These are phyloP conservation scores for Paramecium biaurelia DNA, from an alignment of 73 alveolate species.

Conservation along the genomic window DNA sequence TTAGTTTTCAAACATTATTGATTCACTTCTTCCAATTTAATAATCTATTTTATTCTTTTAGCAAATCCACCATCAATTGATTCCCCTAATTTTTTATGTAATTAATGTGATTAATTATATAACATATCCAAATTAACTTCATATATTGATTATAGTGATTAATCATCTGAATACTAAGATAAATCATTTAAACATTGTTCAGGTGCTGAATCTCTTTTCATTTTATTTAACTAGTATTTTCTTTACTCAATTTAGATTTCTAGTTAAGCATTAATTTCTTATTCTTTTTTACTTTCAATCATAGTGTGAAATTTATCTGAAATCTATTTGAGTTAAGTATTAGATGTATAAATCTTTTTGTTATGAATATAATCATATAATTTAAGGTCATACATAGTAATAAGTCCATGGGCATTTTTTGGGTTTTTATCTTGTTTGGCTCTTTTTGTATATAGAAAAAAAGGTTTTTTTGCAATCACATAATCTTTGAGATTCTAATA, in stretches of 20 bases:
- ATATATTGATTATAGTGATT: background rate
- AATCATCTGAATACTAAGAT: background rate
- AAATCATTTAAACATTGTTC: background rate
- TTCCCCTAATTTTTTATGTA: background rate
- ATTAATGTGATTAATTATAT: background rate
- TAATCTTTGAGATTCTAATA: background rate
- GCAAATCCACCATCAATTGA: constrained; percentile 6
- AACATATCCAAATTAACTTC: background rate
- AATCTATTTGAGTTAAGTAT: background rate
- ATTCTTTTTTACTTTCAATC: background rate
- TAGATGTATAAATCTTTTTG: background rate
- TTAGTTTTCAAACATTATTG: background rate
- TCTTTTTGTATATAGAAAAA: background rate
- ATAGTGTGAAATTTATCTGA: background rate
- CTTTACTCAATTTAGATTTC: background rate
- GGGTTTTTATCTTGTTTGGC: background rate
- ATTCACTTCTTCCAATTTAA: background rate
- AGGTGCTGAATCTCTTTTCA: background rate
- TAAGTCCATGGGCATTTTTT: background rate
- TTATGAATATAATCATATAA: constrained; percentile 14
- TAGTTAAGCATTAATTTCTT: background rate
- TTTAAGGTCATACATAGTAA: constrained; percentile 18
- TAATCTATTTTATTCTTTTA: background rate
- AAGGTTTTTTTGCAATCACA: constrained; percentile 5
- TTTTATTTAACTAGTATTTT: background rate